Conservation (phyloP, 805 yeast species). For the Isabelozyma rhagii region DNA sequence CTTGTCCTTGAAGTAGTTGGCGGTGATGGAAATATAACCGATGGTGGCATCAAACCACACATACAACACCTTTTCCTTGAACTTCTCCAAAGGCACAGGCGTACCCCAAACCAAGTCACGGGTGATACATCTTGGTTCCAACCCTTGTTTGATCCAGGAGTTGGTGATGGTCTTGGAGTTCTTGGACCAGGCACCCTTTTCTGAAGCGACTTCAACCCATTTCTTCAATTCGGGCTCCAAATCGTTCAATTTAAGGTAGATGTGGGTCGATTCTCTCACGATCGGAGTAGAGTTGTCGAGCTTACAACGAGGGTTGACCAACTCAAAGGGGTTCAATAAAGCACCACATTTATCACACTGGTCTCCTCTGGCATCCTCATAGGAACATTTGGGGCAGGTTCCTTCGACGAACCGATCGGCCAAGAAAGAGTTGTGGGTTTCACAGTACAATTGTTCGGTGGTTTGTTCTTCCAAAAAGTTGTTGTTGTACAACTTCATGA, state of each 20-base stretch:
- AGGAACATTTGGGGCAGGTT: constrained; percentile 90
- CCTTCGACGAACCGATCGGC: constrained; percentile 99
- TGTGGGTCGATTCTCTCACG: constrained; percentile 77
- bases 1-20: constrained; percentile 61
- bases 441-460: constrained; percentile 88
- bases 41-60: constrained; percentile 99
- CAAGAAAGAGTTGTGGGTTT: constrained; percentile 81
- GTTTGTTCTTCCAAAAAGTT: constrained; percentile 81
- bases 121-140: constrained; percentile 92
- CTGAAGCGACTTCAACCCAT: constrained; percentile 71
- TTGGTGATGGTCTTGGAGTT: constrained; percentile 86
- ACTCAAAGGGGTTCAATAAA: constrained; percentile 86
- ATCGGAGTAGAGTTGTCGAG: constrained; percentile 81
- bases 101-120: constrained; percentile 98
- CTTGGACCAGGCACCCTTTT: constrained; percentile 84
- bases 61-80: constrained; percentile 84
- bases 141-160: constrained; percentile 92
- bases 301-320: constrained; percentile 94
- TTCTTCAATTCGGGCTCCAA: constrained; percentile 69
- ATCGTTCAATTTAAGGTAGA: constrained; percentile 79
- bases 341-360: constrained; percentile 97
- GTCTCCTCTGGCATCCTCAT: constrained; percentile 98
- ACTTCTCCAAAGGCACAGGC: constrained; percentile 89
- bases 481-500: constrained; percentile 69
- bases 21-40: constrained; percentile 95